Conservation (phyloP, 257 asterid species). For the Gentiana macrophylla region DNA sequence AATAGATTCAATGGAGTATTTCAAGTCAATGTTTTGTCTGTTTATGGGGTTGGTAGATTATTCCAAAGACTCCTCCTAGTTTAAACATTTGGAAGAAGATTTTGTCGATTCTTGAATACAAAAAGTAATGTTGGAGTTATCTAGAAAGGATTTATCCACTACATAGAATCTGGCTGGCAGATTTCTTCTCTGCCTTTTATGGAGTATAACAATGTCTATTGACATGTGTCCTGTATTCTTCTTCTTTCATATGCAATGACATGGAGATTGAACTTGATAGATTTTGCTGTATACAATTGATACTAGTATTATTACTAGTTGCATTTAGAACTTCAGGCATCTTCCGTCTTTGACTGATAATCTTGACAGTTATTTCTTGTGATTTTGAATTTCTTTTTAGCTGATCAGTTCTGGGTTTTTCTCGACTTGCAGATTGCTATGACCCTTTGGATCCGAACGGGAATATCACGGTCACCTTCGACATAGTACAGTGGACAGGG, state of each 20-base stretch:
- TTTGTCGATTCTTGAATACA: background rate
- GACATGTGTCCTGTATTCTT: background rate
- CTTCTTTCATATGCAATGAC: slow-evolving; percentile 2
- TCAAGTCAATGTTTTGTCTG: background rate
- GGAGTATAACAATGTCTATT: slow-evolving; percentile 2
- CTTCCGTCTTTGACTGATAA: background rate
- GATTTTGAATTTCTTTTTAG: background rate
- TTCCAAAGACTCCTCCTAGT: background rate
- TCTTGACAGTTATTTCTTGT: too few species aligned
- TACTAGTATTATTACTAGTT: slow-evolving; percentile 18
- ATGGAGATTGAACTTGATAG: slow-evolving; percentile 25
- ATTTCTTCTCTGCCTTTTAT: slow-evolving; percentile 2
- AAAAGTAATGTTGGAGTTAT: slow-evolving; percentile 2
- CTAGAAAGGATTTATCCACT: slow-evolving; percentile 2
- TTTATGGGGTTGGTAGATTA: background rate
- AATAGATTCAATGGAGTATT: background rate
- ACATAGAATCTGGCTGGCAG: background rate
- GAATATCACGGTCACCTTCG: slow-evolving; percentile 42
- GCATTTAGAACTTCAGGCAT: slow-evolving; percentile 42
- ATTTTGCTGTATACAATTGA: slow-evolving; percentile 10
- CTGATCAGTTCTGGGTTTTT: slow-evolving; percentile 2
- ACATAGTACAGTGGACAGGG: slow-evolving; percentile 30
- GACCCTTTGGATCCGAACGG: slow-evolving; percentile 74
- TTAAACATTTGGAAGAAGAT: background rate
- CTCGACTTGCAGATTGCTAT: slow-evolving; percentile 42